Evolutionary conservation across 1,284 basidiomycete genomes (phyloP).

Genomic region (Leccinum proliferum): DNA sequence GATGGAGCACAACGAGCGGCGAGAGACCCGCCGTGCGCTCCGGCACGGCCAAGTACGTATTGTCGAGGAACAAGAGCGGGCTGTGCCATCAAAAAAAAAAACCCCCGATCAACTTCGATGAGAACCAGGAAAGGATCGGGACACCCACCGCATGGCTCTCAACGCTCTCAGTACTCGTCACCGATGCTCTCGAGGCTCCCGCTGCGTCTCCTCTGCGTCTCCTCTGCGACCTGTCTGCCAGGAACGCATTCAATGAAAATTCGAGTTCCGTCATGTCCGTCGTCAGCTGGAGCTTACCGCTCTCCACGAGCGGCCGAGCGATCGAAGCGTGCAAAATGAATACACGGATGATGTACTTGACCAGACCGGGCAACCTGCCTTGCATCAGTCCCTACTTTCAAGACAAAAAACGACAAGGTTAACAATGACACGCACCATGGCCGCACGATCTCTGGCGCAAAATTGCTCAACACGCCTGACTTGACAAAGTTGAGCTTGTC

Average conservation of each 20-base stretch:
- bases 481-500: constrained; percentile 83
- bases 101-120: neutral
- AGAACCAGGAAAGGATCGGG: neutral
- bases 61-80: constrained; percentile 84
- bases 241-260: constrained; percentile 79
- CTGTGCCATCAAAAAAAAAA: constrained; percentile 33
- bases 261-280: constrained; percentile 96
- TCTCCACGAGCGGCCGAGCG: constrained; percentile 81
- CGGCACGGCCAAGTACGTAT: constrained; percentile 56
- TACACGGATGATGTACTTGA: constrained; percentile 71
- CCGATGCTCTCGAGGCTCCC: constrained; percentile 67
- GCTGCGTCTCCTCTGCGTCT: constrained; percentile 47
- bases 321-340: constrained; percentile 91
- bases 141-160: constrained; percentile 70
- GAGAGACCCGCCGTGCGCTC: constrained; percentile 70
- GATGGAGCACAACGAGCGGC: constrained; percentile 82
- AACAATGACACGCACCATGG: constrained; percentile 51
- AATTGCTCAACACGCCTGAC: constrained; percentile 66
- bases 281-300: constrained; percentile 86
- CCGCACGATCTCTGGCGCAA: constrained; percentile 64
- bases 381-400: neutral
- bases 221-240: constrained; percentile 43
- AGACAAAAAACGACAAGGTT: neutral
- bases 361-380: constrained; percentile 60
- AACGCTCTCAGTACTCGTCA: constrained; percentile 72